A percentile compares a stretch with the other conserved stretches of the same genome.
Conservation (phyloP, 768 basidiomycete species). For the Lactarius hatsudake region DNA sequence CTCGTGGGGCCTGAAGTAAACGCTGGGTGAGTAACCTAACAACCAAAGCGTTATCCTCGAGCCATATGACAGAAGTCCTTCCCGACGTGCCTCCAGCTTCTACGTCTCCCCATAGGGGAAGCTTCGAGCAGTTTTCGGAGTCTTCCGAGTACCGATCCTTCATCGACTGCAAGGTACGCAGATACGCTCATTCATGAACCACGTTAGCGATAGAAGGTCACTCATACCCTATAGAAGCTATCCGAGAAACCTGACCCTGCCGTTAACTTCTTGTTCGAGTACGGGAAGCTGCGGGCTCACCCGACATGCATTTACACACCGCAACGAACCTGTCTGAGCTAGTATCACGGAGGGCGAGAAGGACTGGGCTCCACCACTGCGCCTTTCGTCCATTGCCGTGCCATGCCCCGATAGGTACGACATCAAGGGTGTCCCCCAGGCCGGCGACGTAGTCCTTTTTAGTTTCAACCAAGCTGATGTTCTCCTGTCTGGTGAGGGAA, state of each 20-base stretch:
- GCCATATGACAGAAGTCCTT: background rate
- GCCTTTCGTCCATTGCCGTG: constrained; percentile 88
- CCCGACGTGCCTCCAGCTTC: constrained; percentile 55
- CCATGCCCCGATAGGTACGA: constrained; percentile 80
- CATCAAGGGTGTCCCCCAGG: constrained; percentile 71
- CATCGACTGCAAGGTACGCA: constrained; percentile 45
- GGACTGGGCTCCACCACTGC: constrained; percentile 88
- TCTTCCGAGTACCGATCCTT: constrained; percentile 62
- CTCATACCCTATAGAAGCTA: constrained; percentile 66
- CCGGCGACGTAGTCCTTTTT: constrained; percentile 89
- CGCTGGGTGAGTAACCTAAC: constrained; percentile 59
- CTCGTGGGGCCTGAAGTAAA: constrained; percentile 68
- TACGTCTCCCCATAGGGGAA: constrained; percentile 55
- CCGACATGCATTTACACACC: constrained; percentile 89
- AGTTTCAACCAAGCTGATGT: constrained; percentile 87
- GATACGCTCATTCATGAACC: constrained; percentile 5
- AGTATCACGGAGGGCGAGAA: constrained; percentile 74
- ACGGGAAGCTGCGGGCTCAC: constrained; percentile 37
- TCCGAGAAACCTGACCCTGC: constrained; percentile 73
- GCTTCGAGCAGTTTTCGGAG: constrained; percentile 51
- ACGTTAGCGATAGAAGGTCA: background rate
- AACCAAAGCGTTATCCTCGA: constrained; percentile 3
- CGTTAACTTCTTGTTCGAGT: background rate
- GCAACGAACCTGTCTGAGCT: constrained; percentile 62
- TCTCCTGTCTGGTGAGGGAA: constrained; percentile 57